phyloP scores from a whole-genome alignment of 768 basidiomycete genomes.

The Lentinula boryana region DNA sequence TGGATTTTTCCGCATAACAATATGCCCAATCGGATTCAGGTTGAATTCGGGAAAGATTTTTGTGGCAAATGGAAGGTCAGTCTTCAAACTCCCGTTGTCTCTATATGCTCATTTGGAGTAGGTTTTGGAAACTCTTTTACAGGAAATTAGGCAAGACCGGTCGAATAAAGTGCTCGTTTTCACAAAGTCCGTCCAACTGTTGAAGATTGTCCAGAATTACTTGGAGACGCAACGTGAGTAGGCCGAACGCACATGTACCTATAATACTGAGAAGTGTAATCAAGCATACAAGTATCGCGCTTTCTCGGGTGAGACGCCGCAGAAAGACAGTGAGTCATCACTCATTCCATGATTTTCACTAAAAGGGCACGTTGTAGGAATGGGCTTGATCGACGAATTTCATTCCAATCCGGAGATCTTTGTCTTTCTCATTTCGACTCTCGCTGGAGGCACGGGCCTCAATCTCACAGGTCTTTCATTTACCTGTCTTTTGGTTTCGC shows the following conservation, averaged over 20 bases:
- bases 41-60: constrained; percentile 56
- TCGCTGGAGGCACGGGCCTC: constrained; percentile 88
- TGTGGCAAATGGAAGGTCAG: constrained; percentile 83
- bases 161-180: constrained; percentile 90
- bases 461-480: constrained; percentile 57
- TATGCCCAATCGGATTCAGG: constrained; percentile 54
- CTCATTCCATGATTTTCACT: background rate
- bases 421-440: constrained; percentile 84
- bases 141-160: constrained; percentile 56
- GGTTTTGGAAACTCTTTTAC: constrained; percentile 64
- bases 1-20: constrained; percentile 55
- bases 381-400: constrained; percentile 83
- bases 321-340: background rate
- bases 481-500: background rate
- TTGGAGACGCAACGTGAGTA: constrained; percentile 47
- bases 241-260: background rate
- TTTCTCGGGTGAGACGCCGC: constrained; percentile 3
- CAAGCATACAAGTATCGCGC: background rate
- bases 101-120: constrained; percentile 19
- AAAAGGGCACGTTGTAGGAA: constrained; percentile 39
- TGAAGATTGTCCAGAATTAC: constrained; percentile 81
- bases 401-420: constrained; percentile 68
- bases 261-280: background rate
- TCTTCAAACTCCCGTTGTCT: background rate
- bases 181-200: constrained; percentile 85